Base-by-base conservation (phyloP, 1,139 yeast genomes). In the Geotrichum candidum region DNA sequence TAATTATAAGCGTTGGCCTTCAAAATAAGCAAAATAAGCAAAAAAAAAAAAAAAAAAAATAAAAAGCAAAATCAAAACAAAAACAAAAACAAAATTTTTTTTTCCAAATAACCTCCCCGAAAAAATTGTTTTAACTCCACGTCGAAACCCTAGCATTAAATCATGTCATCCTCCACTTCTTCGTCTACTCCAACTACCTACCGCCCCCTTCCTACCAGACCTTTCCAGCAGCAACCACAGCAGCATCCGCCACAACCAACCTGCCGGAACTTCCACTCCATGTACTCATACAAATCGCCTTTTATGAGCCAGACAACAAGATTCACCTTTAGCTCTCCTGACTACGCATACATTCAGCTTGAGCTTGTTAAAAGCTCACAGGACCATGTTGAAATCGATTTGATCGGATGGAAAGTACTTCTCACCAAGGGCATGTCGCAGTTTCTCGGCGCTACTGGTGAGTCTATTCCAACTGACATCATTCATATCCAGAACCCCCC, bases 351-450 rank as follows among this genome's bases (percentile, higher is more conserved):
- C 62, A 60, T 78, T 54, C 72, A 68, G 57, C 64, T 77, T 38
- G 70, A 74, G 64, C 58, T 75, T 41, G 46, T 41, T 6, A 54
- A 45, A 23, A 27, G 58, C 53, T 13, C 51, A 22, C 31, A 53
- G 13, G 58, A 58, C 45, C 29, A 50, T 33, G 55, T 60, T 22
- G 64, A 57, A 25, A 60, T 76, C 11, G 84, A 81, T 63, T 62
- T 68, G 22, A 69, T 79, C 38, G 74, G 82, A 1, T 81, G 84
- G 83, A 76, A 76, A 64, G 65, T 78, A 27, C 62, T 75, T 33
- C 71, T 81, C 15, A 63, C 66, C 23, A 65, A 72, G 2, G 74
- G 79, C 35, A 65, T 82, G 62, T 66, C 69, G 51, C 72, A 73
- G 58, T 70, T 75, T 56, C 70, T 75, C 51, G 84, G 84, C 0